These are phyloP conservation scores for Cystoisospora suis DNA, from an alignment of 169 alveolate genomes.

Conservation along the genomic window DNA sequence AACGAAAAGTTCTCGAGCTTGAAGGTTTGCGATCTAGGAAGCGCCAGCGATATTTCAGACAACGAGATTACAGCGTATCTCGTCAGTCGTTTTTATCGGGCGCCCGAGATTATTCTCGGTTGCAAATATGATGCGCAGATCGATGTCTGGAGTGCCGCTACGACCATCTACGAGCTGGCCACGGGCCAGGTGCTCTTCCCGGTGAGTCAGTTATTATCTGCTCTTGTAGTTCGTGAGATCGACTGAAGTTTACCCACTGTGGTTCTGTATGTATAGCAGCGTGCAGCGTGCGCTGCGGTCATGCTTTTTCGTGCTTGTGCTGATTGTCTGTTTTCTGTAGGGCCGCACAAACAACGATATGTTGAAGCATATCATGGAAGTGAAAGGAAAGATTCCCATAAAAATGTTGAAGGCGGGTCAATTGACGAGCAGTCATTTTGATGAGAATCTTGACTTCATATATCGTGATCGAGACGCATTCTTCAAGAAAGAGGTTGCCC, in stretches of 20 bases:
- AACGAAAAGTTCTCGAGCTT: slow-evolving; percentile 83
- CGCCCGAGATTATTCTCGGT: slow-evolving; percentile 98
- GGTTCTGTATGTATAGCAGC: neutral
- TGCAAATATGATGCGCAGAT: slow-evolving; percentile 86
- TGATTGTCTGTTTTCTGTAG: slow-evolving; percentile 55
- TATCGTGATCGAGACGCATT: slow-evolving; percentile 78
- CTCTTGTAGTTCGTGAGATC: too few relatives aligned
- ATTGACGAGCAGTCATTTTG: slow-evolving; percentile 85
- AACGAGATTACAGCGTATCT: slow-evolving; percentile 90
- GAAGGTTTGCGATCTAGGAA: slow-evolving; percentile 97
- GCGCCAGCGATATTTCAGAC: slow-evolving; percentile 90
- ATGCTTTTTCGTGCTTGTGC: neutral
- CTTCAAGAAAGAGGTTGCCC: slow-evolving; percentile 80
- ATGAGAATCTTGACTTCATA: slow-evolving; percentile 79
- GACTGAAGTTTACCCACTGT: too few relatives aligned
- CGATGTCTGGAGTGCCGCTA: slow-evolving; percentile 97
- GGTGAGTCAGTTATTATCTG: slow-evolving; percentile 74
- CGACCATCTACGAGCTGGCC: slow-evolving; percentile 95
- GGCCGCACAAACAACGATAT: slow-evolving; percentile 96
- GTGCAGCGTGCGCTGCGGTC: neutral
- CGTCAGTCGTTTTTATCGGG: slow-evolving; percentile 96
- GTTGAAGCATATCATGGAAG: slow-evolving; percentile 93
- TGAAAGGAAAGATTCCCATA: slow-evolving; percentile 92
- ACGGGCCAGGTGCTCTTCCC: slow-evolving; percentile 96
- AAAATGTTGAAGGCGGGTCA: slow-evolving; percentile 90